Evolutionary conservation across 306 rosid species (phyloP).

Genomic region (Mimosa bimucronata): DNA sequence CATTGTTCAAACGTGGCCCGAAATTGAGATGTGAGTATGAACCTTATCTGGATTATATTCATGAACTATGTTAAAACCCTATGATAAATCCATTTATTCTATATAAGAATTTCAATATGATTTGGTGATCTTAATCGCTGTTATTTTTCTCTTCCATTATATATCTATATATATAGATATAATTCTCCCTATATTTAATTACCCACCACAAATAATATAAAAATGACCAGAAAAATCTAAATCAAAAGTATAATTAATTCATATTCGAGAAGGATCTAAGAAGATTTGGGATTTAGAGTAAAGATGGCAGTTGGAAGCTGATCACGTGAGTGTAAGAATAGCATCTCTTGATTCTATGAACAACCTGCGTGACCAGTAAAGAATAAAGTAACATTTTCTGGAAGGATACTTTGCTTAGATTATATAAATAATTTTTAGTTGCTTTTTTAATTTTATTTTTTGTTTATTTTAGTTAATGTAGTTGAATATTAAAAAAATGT

Average conservation of each 20-base stretch:
- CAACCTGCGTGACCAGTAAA: conserved; percentile 12
- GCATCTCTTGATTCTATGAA: conserved; percentile 29
- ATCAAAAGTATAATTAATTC: background rate
- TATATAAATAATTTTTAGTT: background rate
- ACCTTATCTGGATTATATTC: too few relatives aligned
- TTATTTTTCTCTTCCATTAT: too few relatives aligned
- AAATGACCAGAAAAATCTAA: background rate
- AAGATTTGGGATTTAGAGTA: conserved; percentile 28
- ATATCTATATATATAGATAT: too few relatives aligned
- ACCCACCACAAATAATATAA: background rate
- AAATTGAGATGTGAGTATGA: too few relatives aligned
- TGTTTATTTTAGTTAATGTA: background rate
- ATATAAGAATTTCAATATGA: too few relatives aligned
- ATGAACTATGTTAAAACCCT: too few relatives aligned
- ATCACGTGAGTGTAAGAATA: conserved; percentile 47
- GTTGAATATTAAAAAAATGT: background rate
- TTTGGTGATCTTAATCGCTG: too few relatives aligned
- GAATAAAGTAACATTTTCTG: conserved; percentile 14
- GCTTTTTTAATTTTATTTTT: background rate
- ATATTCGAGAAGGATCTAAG: conserved; percentile 34
- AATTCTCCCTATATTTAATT: background rate
- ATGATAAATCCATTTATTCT: too few relatives aligned
- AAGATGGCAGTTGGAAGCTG: conserved; percentile 33
- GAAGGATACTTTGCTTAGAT: background rate
- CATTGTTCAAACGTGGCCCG: too few relatives aligned